These are phyloP conservation scores for Chalciporus pseudorubinellus DNA, from an alignment of 768 basidiomycete species.

Conservation along the genomic window DNA sequence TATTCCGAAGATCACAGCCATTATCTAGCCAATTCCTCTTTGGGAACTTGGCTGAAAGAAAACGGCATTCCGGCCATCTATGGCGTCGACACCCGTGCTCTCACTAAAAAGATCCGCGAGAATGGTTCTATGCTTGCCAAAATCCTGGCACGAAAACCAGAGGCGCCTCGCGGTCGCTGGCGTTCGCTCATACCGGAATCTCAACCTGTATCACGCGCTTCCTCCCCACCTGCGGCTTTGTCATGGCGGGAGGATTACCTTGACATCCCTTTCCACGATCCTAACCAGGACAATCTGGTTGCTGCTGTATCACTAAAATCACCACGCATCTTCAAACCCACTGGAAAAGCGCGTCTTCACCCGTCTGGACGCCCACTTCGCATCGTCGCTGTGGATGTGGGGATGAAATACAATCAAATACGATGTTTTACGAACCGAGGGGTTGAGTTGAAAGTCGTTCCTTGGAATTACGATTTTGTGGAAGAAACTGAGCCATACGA, in stretches of 20 bases:
- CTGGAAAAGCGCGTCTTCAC: slow-evolving; percentile 55
- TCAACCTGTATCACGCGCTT: slow-evolving; percentile 43
- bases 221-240: slow-evolving; percentile 51
- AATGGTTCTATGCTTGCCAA: slow-evolving; percentile 91
- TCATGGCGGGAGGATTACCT: slow-evolving; percentile 84
- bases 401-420: slow-evolving; percentile 99
- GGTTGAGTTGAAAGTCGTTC: slow-evolving; percentile 94
- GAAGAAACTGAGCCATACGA: slow-evolving; percentile 80
- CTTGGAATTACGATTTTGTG: slow-evolving; percentile 94
- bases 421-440: slow-evolving; percentile 92
- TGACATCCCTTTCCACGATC: slow-evolving; percentile 81
- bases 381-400: slow-evolving; percentile 90
- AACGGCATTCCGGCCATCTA: slow-evolving; percentile 92
- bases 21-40: slow-evolving; percentile 84
- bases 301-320: slow-evolving; percentile 76
- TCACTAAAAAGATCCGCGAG: slow-evolving; percentile 95
- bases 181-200: slow-evolving; percentile 36
- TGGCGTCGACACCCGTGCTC: slow-evolving; percentile 93
- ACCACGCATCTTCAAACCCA: slow-evolving; percentile 69
- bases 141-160: slow-evolving; percentile 63
- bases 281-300: slow-evolving; percentile 88
- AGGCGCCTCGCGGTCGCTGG: slow-evolving; percentile 40
- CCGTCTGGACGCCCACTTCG: slow-evolving; percentile 80
- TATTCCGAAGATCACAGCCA: slow-evolving; percentile 95
- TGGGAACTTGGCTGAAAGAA: slow-evolving; percentile 92